phyloP scores from a whole-genome alignment of 805 yeast genomes.

The Candida awuae region DNA sequence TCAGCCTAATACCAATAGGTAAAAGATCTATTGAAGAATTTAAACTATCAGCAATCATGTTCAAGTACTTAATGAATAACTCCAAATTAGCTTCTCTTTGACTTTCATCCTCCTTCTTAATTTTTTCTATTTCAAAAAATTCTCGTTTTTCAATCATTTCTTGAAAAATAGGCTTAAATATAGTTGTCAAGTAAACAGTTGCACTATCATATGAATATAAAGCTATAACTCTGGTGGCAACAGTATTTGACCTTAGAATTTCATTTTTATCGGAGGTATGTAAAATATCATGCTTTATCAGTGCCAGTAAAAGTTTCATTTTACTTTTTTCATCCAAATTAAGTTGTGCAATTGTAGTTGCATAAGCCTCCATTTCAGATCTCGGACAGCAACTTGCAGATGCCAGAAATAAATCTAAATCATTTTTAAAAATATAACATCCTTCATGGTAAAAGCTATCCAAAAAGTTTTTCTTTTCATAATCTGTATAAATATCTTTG shows the following conservation, averaged over 20 bases:
- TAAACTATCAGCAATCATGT: slow-evolving; percentile 50
- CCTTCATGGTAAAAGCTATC: slow-evolving; percentile 9
- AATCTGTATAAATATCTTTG: slow-evolving; percentile 20
- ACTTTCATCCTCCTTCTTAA: slow-evolving; percentile 22
- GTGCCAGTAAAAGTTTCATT: slow-evolving; percentile 40
- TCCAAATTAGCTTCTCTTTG: slow-evolving; percentile 36
- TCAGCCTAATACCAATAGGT: slow-evolving; percentile 65
- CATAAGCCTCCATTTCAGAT: slow-evolving; percentile 61
- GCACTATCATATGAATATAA: slow-evolving; percentile 67
- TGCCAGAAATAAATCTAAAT: slow-evolving; percentile 40
- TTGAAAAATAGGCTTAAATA: slow-evolving; percentile 49
- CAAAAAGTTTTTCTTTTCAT: slow-evolving; percentile 8
- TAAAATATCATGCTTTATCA: slow-evolving; percentile 56
- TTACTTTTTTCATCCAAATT: slow-evolving; percentile 35
- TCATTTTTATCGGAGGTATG: slow-evolving; percentile 58
- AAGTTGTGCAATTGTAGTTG: slow-evolving; percentile 53
- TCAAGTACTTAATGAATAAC: slow-evolving; percentile 49
- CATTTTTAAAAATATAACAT: slow-evolving; percentile 16
- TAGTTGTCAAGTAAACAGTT: slow-evolving; percentile 41
- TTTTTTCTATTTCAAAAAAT: slow-evolving; percentile 45
- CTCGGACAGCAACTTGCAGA: slow-evolving; percentile 58
- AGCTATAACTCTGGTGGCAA: slow-evolving; percentile 70
- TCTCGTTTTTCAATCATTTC: slow-evolving; percentile 43
- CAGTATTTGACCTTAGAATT: slow-evolving; percentile 71
- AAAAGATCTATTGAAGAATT: slow-evolving; percentile 45